These are phyloP conservation scores for Saccharomycopsis fermentans DNA, from an alignment of 805 yeast genomes.

Conservation along the genomic window DNA sequence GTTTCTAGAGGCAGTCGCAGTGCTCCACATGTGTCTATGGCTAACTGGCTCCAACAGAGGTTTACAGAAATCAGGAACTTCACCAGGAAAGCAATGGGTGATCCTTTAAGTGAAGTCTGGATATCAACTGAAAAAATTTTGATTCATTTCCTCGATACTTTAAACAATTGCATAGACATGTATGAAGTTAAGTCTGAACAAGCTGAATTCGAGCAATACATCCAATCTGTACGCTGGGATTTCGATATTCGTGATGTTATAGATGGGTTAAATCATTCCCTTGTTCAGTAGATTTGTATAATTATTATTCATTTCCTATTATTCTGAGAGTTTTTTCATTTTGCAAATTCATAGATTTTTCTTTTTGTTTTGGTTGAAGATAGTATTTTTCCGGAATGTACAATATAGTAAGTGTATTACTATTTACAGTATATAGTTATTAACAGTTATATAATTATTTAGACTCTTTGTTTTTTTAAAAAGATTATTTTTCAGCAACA, in stretches of 20 bases:
- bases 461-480: not conserved
- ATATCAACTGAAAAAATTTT: not conserved
- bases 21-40: not conserved
- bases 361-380: not conserved
- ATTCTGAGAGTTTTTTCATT: not conserved
- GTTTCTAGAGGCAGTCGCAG: not conserved
- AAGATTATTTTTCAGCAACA: slow-evolving; percentile 3
- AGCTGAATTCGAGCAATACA: not conserved
- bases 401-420: not conserved
- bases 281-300: not conserved
- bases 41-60: slow-evolving; percentile 6
- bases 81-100: not conserved
- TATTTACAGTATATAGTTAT: not conserved
- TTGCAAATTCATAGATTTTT: no score
- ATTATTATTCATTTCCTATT: no score
- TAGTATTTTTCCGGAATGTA: not conserved
- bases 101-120: not conserved
- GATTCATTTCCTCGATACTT: not conserved
- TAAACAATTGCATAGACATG: not conserved
- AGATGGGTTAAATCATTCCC: not conserved
- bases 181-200: not conserved
- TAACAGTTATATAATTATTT: not conserved
- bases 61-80: not conserved
- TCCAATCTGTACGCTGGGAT: not conserved
- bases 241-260: not conserved